These are phyloP conservation scores for Phoenix dactylifera DNA, from an alignment of 176 grass and related monocot species.

Conservation along the genomic window DNA sequence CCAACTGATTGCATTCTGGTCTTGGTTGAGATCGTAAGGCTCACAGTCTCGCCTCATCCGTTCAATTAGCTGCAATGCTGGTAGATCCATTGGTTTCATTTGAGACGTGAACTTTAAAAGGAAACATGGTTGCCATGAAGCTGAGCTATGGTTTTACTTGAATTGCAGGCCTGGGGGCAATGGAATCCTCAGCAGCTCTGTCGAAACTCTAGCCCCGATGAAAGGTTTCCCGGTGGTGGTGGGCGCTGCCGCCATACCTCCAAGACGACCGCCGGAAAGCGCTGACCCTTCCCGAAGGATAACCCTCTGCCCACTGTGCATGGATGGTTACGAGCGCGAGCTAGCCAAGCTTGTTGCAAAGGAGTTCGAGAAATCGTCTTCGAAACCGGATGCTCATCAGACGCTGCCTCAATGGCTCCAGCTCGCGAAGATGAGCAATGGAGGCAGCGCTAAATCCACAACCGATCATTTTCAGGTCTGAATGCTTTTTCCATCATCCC, in stretches of 20 bases:
- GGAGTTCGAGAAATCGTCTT: conserved; percentile 22
- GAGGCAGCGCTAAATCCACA: conserved; percentile 18
- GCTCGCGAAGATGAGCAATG: conserved; percentile 11
- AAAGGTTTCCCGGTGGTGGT: conserved; percentile 7
- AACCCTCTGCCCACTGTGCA: conserved; percentile 57
- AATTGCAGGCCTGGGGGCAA: conserved; percentile 42
- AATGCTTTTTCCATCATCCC: neutral
- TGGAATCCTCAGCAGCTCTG: conserved; percentile 35
- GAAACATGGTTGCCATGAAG: too few relatives aligned
- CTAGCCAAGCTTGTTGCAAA: conserved; percentile 37
- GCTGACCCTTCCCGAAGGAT: neutral
- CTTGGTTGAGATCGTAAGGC: too few relatives aligned
- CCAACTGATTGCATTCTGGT: too few relatives aligned
- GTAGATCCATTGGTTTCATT: neutral
- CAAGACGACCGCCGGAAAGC: conserved; percentile 2
- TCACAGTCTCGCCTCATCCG: too few relatives aligned
- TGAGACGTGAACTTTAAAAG: too few relatives aligned
- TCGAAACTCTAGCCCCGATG: conserved; percentile 30
- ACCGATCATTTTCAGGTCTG: conserved; percentile 23
- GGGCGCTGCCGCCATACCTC: conserved; percentile 10
- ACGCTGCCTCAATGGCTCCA: conserved; percentile 73
- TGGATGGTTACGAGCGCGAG: conserved; percentile 45
- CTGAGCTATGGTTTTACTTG: neutral
- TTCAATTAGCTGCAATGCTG: too few relatives aligned
- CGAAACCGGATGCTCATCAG: conserved; percentile 20